A percentile compares a stretch with the other conserved stretches of the same genome.
These are phyloP conservation scores for Stenogyne calaminthoides DNA, from an alignment of 305 asterid species.

Conservation along the genomic window DNA sequence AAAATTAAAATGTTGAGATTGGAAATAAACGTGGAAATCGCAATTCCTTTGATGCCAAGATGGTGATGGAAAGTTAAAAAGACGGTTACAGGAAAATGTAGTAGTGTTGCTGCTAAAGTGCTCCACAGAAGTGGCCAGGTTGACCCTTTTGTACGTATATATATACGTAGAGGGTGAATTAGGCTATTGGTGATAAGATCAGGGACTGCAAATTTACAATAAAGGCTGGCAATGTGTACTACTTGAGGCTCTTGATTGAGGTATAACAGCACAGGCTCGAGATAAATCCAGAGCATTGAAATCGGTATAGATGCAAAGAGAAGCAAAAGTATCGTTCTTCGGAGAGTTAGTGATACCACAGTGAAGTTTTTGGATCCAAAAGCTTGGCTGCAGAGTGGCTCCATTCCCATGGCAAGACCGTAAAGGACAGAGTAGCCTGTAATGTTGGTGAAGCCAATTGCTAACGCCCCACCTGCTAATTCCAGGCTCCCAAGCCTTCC, in stretches of 20 bases:
- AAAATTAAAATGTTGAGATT: conserved; percentile 61
- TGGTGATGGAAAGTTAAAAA: conserved; percentile 64
- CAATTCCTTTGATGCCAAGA: conserved; percentile 72
- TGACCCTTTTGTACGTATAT: conserved; percentile 73
- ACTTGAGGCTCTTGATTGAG: conserved; percentile 77
- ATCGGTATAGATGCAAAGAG: conserved; percentile 71
- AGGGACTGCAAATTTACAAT: conserved; percentile 67
- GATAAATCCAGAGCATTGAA: conserved; percentile 68
- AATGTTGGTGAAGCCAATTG: conserved; percentile 90
- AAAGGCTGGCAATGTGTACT: conserved; percentile 66
- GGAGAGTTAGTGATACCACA: conserved; percentile 56
- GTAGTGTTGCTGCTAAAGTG: conserved; percentile 55
- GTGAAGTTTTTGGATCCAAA: conserved; percentile 72
- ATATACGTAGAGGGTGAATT: conserved; percentile 80
- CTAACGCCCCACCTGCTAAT: conserved; percentile 91
- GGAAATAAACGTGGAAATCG: conserved; percentile 60
- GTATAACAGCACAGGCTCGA: conserved; percentile 67
- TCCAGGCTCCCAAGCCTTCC: conserved; percentile 86
- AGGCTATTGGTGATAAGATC: conserved; percentile 78
- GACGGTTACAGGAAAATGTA: conserved; percentile 70
- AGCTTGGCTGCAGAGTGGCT: conserved; percentile 87
- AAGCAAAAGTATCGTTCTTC: conserved; percentile 62
- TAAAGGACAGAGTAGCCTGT: conserved; percentile 84
- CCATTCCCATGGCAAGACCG: conserved; percentile 95
- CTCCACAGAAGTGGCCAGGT: conserved; percentile 89